These are phyloP conservation scores for Linnemannia hyalina DNA, from an alignment of 192 early-diverging fungal species.

Conservation along the genomic window DNA sequence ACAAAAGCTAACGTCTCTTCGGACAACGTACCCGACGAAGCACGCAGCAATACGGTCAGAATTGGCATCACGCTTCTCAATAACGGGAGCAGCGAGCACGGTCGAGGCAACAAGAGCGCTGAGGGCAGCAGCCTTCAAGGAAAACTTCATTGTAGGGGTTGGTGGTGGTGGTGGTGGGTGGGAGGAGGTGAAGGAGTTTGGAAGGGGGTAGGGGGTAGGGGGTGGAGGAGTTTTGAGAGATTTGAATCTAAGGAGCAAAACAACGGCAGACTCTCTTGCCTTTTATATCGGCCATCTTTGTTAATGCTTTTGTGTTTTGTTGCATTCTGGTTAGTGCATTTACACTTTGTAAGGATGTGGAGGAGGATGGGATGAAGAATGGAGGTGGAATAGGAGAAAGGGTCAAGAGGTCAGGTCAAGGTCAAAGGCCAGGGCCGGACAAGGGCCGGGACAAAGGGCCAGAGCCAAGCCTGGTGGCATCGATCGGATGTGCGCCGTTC, in stretches of 20 bases:
- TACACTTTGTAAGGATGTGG: too few relatives aligned
- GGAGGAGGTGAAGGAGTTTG: neutral
- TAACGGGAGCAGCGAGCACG: conserved; percentile 32
- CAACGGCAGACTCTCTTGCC: neutral
- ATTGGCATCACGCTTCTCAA: conserved; percentile 42
- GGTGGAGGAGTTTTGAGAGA: conserved; percentile 15
- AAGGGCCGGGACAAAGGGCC: too few relatives aligned
- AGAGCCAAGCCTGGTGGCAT: too few relatives aligned
- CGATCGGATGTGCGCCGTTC: too few relatives aligned
- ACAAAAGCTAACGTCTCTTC: neutral
- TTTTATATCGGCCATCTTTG: neutral
- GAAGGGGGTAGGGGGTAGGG: neutral
- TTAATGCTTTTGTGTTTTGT: neutral
- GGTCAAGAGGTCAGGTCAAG: too few relatives aligned
- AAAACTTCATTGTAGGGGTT: conserved; percentile 39
- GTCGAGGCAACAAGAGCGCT: conserved; percentile 31
- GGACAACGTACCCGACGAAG: conserved; percentile 31
- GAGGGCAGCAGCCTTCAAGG: conserved; percentile 43
- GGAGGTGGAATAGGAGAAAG: too few relatives aligned
- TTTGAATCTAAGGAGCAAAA: conserved; percentile 24
- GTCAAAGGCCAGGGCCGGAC: too few relatives aligned
- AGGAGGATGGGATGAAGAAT: too few relatives aligned
- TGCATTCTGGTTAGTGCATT: too few relatives aligned
- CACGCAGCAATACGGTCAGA: conserved; percentile 41
- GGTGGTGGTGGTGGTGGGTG: neutral